phyloP scores from a whole-genome alignment of 495 filamentous ascomycete genomes.

The Recurvomyces mirabilis region DNA sequence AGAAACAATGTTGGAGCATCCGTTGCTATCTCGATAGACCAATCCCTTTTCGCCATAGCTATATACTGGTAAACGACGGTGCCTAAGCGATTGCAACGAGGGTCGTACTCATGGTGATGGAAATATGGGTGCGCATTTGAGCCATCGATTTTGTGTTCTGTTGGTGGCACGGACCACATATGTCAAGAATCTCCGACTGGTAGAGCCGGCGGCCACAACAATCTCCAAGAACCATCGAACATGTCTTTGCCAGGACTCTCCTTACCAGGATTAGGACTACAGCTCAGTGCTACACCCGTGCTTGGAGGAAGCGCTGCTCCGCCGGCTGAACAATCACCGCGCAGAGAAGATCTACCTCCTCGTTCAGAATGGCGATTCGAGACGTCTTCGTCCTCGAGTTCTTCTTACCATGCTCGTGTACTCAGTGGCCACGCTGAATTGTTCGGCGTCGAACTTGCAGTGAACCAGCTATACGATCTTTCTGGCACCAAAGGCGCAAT shows the following conservation, averaged over 20 bases:
- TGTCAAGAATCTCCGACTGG: too few relatives aligned
- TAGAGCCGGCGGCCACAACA: too few relatives aligned
- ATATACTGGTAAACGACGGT: too few relatives aligned
- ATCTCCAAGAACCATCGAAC: background rate
- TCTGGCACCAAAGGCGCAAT: constrained; percentile 73
- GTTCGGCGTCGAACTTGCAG: constrained; percentile 89
- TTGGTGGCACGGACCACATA: too few relatives aligned
- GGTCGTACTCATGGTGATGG: too few relatives aligned
- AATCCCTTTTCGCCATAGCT: too few relatives aligned
- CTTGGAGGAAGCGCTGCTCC: background rate
- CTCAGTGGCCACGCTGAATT: constrained; percentile 78
- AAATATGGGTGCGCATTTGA: too few relatives aligned
- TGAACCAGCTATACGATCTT: constrained; percentile 71
- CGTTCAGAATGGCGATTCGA: constrained; percentile 86
- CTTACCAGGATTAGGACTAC: constrained; percentile 15
- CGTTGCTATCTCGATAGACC: too few relatives aligned
- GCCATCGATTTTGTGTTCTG: too few relatives aligned
- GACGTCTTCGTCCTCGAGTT: constrained; percentile 48
- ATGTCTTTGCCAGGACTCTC: constrained; percentile 19
- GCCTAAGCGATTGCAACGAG: too few relatives aligned
- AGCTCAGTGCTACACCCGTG: background rate
- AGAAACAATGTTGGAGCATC: too few relatives aligned
- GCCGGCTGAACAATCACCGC: constrained; percentile 6
- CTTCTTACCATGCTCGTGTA: constrained; percentile 45
- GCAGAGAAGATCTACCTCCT: constrained; percentile 25